Percentiles rank a stretch among this genome's conserved stretches.
These are phyloP conservation scores for Pythium dissotocum DNA, from an alignment of 352 stramenopile genomes.

Conservation along the genomic window DNA sequence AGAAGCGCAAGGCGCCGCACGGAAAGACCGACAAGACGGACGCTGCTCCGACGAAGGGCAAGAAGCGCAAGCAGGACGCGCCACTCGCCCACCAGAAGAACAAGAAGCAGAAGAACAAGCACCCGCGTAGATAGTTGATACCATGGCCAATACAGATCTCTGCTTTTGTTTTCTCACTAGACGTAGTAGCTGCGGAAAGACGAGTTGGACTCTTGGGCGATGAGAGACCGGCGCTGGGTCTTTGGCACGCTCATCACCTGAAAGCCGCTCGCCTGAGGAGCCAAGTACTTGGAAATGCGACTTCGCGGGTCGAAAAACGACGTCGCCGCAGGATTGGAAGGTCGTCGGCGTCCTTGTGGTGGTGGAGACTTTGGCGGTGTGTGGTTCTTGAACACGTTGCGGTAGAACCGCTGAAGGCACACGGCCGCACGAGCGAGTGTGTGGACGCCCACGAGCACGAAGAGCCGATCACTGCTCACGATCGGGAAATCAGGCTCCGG, in stretches of 20 bases:
- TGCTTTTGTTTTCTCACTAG: neutral
- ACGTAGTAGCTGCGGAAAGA: slow-evolving; percentile 32
- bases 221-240: slow-evolving; percentile 26
- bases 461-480: slow-evolving; percentile 51
- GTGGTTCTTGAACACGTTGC: slow-evolving; percentile 2
- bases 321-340: neutral
- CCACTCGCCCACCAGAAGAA: slow-evolving; percentile 41
- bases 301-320: slow-evolving; percentile 30
- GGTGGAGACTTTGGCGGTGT: neutral
- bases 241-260: slow-evolving; percentile 28
- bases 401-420: slow-evolving; percentile 51
- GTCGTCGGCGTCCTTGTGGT: neutral
- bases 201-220: slow-evolving; percentile 26
- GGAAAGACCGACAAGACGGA: slow-evolving; percentile 3
- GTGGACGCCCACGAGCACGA: slow-evolving; percentile 75
- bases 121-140: slow-evolving; percentile 26
- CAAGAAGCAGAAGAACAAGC: slow-evolving; percentile 32
- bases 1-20: slow-evolving; percentile 31
- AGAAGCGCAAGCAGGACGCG: slow-evolving; percentile 25
- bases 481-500: slow-evolving; percentile 57
- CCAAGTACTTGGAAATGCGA: slow-evolving; percentile 42
- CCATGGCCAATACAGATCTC: neutral
- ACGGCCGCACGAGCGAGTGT: slow-evolving; percentile 65
- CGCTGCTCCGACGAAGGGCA: neutral
- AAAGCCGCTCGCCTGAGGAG: slow-evolving; percentile 16